Evolutionary conservation across 345 rosid species (phyloP).

Genomic region (Draba incana): DNA sequence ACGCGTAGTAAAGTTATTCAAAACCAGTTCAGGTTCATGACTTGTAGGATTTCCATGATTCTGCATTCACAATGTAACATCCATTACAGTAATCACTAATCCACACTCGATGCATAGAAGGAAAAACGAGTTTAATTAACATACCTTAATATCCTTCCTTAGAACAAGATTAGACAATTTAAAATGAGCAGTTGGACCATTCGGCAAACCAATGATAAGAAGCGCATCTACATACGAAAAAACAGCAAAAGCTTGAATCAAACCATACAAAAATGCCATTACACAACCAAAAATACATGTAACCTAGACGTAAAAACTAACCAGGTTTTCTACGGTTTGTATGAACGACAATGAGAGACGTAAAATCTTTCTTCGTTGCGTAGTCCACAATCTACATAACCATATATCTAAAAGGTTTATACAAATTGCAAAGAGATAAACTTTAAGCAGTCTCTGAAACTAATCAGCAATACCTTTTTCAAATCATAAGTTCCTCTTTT

Average conservation of each 20-base stretch:
- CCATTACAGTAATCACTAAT: slow-evolving; percentile 2
- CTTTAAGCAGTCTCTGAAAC: background rate
- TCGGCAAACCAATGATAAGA: slow-evolving; percentile 75
- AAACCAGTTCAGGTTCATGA: slow-evolving; percentile 84
- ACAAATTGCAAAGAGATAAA: background rate
- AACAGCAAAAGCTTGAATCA: slow-evolving; percentile 11
- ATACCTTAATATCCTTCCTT: slow-evolving; percentile 89
- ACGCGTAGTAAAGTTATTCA: slow-evolving; percentile 87
- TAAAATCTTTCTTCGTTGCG: slow-evolving; percentile 77
- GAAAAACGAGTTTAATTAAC: background rate
- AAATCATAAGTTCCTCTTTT: slow-evolving; percentile 92
- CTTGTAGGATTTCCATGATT: slow-evolving; percentile 94
- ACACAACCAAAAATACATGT: background rate
- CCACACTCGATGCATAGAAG: slow-evolving; percentile 10
- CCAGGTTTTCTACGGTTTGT: slow-evolving; percentile 93
- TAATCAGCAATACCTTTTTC: slow-evolving; percentile 65
- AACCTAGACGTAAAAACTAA: slow-evolving; percentile 38
- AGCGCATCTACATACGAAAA: slow-evolving; percentile 66
- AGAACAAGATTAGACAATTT: slow-evolving; percentile 81
- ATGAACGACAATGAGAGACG: slow-evolving; percentile 82
- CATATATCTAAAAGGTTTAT: slow-evolving; percentile 3
- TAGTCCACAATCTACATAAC: slow-evolving; percentile 77
- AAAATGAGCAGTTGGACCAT: slow-evolving; percentile 97
- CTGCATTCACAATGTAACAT: slow-evolving; percentile 38
- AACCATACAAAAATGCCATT: background rate